Conservation (phyloP, 2,329 filamentous ascomycete genomes). For the Microcera coccophila region DNA sequence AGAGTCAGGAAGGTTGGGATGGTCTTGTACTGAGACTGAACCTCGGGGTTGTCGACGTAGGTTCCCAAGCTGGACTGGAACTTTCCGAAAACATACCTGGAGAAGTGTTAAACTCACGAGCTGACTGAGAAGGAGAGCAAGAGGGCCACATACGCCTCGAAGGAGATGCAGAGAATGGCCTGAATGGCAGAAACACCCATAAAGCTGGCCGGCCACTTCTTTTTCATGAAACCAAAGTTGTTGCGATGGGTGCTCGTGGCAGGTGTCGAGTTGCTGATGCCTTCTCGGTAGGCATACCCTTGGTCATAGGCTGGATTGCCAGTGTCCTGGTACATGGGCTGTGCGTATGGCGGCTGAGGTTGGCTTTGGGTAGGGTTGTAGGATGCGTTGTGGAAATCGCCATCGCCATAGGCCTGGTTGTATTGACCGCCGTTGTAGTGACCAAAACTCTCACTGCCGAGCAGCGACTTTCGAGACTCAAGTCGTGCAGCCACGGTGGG, state of each 20-base stretch:
- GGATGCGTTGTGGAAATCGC: conserved; percentile 18
- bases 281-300: conserved; percentile 38
- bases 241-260: conserved; percentile 30
- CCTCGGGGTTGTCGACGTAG: conserved; percentile 37
- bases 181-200: conserved; percentile 70
- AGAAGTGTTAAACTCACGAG: conserved; percentile 15
- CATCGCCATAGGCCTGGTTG: conserved; percentile 31
- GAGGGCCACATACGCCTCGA: conserved; percentile 70
- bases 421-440: conserved; percentile 35
- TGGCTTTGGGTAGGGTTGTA: conserved; percentile 4
- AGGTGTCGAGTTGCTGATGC: conserved; percentile 31
- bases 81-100: conserved; percentile 81
- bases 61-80: conserved; percentile 64
- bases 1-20: conserved; percentile 95
- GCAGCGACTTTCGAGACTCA: conserved; percentile 40
- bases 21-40: conserved; percentile 57
- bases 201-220: conserved; percentile 86
- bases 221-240: conserved; percentile 69
- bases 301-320: conserved; percentile 34
- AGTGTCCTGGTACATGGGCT: conserved; percentile 28
- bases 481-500: conserved; percentile 39
- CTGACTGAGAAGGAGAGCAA: neutral
- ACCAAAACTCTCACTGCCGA: conserved; percentile 37
- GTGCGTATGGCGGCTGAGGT: conserved; percentile 30
- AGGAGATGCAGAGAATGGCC: conserved; percentile 72